Evolutionary conservation across 164 flowering plant species (phyloP), one percentile per base, ranked within the genome.

Genomic region (Vitis cinerea): DNA sequence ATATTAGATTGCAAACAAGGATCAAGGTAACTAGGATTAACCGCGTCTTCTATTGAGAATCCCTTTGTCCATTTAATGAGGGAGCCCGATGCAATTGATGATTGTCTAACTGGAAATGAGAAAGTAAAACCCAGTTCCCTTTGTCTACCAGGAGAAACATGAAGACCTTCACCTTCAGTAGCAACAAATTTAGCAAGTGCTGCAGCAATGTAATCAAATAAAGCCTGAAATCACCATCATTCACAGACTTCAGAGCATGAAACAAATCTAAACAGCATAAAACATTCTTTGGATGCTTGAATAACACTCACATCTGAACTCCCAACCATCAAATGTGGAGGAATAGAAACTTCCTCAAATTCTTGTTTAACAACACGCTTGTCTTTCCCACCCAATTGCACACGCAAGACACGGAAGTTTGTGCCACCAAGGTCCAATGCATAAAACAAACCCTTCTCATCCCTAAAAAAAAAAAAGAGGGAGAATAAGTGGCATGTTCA

Each of bases 341-440:
- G 99, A 72, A 94, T 94, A 37, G 98, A 90, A 63, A 89, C 93
- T 82, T 95, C 99, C 8, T 83, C 85, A 75, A 78, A 85, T 77
- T 95, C 99, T 79, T 88, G 89, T 59, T 87, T 83, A 50, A 78
- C 81, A 59, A 87, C 86, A 65, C 87, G 79, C 4, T 66, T 73
- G 23, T 84, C 91, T 77, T 69, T 87, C 31, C 99, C 99, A 54
- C 96, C 94, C 74, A 94, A 75, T 13, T 81, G 91, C 16, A 92
- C 93, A 29, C 99, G 95, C 66, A 94, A 60, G 50, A 94, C 98
- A 29, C 99, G 95, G 79, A 94, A 94, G 75, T 94, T 94, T 77
- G 99, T 94, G 16, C 99, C 99, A 64, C 99, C 98, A 66, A 94
- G 97, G 70, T 94, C 99, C 79, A 94, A 77, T 8, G 99, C 99